A percentile compares a stretch with the other conserved stretches of the same genome.
These are phyloP conservation scores for Leishmania major DNA, from an alignment of 208 protist species.

Conservation along the genomic window DNA sequence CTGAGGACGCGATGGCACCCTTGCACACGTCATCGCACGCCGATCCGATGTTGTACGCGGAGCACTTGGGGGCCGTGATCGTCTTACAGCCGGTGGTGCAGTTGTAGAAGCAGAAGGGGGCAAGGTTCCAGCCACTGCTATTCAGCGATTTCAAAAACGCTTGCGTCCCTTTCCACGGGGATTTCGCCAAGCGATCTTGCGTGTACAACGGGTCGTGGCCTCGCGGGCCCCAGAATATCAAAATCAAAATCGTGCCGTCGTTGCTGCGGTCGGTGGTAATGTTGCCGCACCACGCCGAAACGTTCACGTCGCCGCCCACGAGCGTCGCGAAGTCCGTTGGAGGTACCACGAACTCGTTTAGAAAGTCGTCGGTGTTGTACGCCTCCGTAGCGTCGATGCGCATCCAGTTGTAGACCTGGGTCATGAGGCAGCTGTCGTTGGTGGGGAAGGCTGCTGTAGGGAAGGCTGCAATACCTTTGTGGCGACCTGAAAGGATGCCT, in stretches of 20 bases:
- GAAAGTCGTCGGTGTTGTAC: slow-evolving; percentile 46
- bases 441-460: slow-evolving; percentile 38
- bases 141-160: slow-evolving; percentile 34
- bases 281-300: slow-evolving; percentile 47
- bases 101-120: slow-evolving; percentile 51
- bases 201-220: slow-evolving; percentile 8
- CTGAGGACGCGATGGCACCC: slow-evolving; percentile 61
- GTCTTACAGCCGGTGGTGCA: slow-evolving; percentile 29
- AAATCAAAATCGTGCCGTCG: slow-evolving; percentile 49
- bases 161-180: slow-evolving; percentile 40
- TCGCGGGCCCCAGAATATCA: slow-evolving; percentile 43
- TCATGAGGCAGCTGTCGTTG: slow-evolving; percentile 50
- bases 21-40: slow-evolving; percentile 69
- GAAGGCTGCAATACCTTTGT: slow-evolving; percentile 36
- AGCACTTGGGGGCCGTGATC: slow-evolving; percentile 19
- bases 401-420: slow-evolving; percentile 47
- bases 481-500: background rate
- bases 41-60: background rate
- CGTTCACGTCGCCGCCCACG: slow-evolving; percentile 39
- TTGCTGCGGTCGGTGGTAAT: slow-evolving; percentile 38
- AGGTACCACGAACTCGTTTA: slow-evolving; percentile 45
- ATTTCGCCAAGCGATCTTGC: slow-evolving; percentile 30
- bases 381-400: slow-evolving; percentile 46
- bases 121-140: slow-evolving; percentile 15
- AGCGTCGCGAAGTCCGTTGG: slow-evolving; percentile 17